These are phyloP conservation scores for Verbascum thapsus DNA, from an alignment of 257 asterid species.

Conservation along the genomic window DNA sequence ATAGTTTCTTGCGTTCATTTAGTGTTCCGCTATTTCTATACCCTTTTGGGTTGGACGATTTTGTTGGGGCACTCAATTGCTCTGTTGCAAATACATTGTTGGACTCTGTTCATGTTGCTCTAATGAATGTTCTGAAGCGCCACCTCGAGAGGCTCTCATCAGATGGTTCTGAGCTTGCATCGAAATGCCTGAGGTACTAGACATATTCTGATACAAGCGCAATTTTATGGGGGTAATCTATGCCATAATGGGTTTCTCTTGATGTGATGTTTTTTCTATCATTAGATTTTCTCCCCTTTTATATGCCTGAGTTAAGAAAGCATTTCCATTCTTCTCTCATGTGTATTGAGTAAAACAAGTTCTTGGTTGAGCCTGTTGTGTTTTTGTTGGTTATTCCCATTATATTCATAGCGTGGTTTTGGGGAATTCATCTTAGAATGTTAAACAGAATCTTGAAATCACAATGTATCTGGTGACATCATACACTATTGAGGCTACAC, in stretches of 20 bases:
- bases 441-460: slow-evolving; percentile 10
- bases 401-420: slow-evolving; percentile 7
- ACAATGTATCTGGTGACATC: slow-evolving; percentile 15
- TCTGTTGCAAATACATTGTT: slow-evolving; percentile 65
- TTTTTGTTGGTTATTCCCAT: slow-evolving; percentile 25
- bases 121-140: slow-evolving; percentile 61
- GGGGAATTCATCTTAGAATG: slow-evolving; percentile 14
- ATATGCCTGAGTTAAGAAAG: slow-evolving; percentile 17
- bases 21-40: slow-evolving; percentile 66
- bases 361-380: slow-evolving; percentile 12
- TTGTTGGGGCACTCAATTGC: slow-evolving; percentile 91
- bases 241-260: slow-evolving; percentile 10
- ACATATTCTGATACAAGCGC: slow-evolving; percentile 1
- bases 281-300: slow-evolving; percentile 6
- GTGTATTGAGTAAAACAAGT: slow-evolving; percentile 6
- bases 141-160: slow-evolving; percentile 62
- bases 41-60: slow-evolving; percentile 82
- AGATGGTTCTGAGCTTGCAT: slow-evolving; percentile 68
- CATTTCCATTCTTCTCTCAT: slow-evolving; percentile 21
- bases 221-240: slow-evolving; percentile 1
- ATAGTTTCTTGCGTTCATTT: slow-evolving; percentile 73
- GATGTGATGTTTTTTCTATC: background rate
- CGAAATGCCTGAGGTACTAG: slow-evolving; percentile 69
- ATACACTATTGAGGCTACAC: slow-evolving; percentile 12
- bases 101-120: slow-evolving; percentile 82